Percentiles rank a stretch among this genome's conserved stretches.
These are phyloP conservation scores for Naegleria fowleri DNA, from an alignment of 208 protist genomes.

Conservation along the genomic window DNA sequence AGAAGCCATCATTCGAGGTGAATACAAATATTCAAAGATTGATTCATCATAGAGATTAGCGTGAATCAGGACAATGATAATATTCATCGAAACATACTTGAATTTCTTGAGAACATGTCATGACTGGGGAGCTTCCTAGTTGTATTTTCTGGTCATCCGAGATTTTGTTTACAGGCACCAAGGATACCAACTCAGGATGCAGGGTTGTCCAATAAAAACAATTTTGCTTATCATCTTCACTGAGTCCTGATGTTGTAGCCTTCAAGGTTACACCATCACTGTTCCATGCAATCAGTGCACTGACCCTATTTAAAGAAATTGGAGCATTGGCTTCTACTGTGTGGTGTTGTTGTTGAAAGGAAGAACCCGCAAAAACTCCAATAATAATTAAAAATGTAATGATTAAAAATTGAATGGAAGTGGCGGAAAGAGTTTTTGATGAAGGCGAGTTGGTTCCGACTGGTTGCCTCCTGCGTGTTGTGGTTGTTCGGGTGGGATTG, in stretches of 20 bases:
- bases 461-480: too few relatives aligned
- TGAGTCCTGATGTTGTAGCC: neutral
- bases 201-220: constrained; percentile 7
- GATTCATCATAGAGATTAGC: too few relatives aligned
- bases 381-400: too few relatives aligned
- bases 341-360: neutral
- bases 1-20: too few relatives aligned
- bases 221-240: neutral
- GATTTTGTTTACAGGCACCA: neutral
- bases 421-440: too few relatives aligned
- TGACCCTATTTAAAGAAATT: neutral
- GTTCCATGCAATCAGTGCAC: neutral
- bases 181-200: neutral
- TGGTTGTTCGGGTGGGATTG: too few relatives aligned
- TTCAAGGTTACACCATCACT: neutral
- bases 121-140: neutral
- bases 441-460: too few relatives aligned
- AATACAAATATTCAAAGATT: too few relatives aligned
- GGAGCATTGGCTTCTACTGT: neutral
- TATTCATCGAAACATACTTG: neutral
- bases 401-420: too few relatives aligned
- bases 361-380: neutral
- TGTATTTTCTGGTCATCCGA: neutral
- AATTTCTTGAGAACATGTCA: neutral
- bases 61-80: neutral